These are phyloP conservation scores for Pythium dissotocum DNA, from an alignment of 352 stramenopile genomes.

Conservation along the genomic window DNA sequence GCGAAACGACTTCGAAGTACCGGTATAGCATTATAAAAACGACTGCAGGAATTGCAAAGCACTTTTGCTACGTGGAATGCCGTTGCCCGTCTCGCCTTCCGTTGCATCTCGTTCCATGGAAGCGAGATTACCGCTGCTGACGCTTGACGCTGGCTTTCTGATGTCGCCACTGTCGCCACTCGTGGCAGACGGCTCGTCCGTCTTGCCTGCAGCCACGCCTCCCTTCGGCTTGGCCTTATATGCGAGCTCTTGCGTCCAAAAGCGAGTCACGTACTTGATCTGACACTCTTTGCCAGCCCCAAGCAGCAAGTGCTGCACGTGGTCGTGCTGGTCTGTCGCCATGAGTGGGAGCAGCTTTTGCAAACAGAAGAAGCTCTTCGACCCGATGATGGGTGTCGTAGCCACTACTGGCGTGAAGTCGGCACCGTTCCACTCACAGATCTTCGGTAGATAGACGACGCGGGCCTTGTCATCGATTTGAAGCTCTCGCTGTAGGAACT, in stretches of 20 bases:
- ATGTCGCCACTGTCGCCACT: background rate
- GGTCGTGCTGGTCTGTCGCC: slow-evolving; percentile 48
- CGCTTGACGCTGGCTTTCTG: background rate
- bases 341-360: slow-evolving; percentile 68
- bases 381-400: slow-evolving; percentile 20
- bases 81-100: background rate
- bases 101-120: background rate
- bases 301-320: slow-evolving; percentile 57
- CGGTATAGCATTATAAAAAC: slow-evolving; percentile 1
- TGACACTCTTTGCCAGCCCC: slow-evolving; percentile 53
- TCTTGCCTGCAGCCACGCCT: background rate
- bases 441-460: slow-evolving; percentile 51
- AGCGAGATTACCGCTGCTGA: slow-evolving; percentile 3
- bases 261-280: slow-evolving; percentile 51
- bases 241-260: slow-evolving; percentile 50
- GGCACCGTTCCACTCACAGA: slow-evolving; percentile 58
- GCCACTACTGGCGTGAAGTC: slow-evolving; percentile 21
- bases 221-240: background rate
- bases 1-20: too few species aligned
- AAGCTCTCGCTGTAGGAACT: slow-evolving; percentile 45
- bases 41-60: slow-evolving; percentile 28
- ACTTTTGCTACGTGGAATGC: slow-evolving; percentile 25
- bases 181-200: background rate
- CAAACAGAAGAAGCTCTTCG: slow-evolving; percentile 61
- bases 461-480: slow-evolving; percentile 38